Base-by-base conservation (phyloP, 1,139 yeast genomes). In the Lodderomyces beijingensis region DNA sequence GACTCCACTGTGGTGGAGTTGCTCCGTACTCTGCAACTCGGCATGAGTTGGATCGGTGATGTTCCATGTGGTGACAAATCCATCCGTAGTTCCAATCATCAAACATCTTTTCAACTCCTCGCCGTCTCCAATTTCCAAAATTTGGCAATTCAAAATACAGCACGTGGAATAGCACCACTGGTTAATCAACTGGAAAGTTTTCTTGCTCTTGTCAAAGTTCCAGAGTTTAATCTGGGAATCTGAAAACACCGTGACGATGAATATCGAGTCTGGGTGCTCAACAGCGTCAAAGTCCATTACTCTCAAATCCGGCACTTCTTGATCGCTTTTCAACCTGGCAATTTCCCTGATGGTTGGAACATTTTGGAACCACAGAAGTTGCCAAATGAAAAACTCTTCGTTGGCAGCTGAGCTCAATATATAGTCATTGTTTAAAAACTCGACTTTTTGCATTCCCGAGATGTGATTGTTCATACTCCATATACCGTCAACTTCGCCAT, bases 341-440 rank as follows among this genome's bases (percentile, higher is more conserved):
- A 53, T 56, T 25, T 75, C 63, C 0, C 48, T 50, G 25, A 80
- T 63, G 22, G 69, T 59, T 1, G 82, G 77, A 15, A 52, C 51
- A 3, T 53, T 43, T 18, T 51, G 30, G 3, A 51, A 55, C 6
- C 56, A 45, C 16, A 57, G 55, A 3, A 85, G 48, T 40, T 72
- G 73, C 98, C 98, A 91, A 6, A 87, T 60, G 39, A 74, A 73
- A 32, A 91, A 71, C 57, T 91, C 98, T 53, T 91, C 98, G 49
- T 93, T 76, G 0, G 95, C 97, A 8, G 95, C 91, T 2, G 91
- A 78, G 41, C 88, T 62, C 22, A 69, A 77, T 5, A 67, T 52
- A 23, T 39, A 58, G 1, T 67, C 59, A 8, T 69, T 57, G 44
- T 59, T 65, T 16, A 86, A 60, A 57, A 89, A 84, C 38, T 74